Evolutionary conservation across 352 stramenopile genomes (phyloP).

Genomic region (Phytopythium montanum): DNA sequence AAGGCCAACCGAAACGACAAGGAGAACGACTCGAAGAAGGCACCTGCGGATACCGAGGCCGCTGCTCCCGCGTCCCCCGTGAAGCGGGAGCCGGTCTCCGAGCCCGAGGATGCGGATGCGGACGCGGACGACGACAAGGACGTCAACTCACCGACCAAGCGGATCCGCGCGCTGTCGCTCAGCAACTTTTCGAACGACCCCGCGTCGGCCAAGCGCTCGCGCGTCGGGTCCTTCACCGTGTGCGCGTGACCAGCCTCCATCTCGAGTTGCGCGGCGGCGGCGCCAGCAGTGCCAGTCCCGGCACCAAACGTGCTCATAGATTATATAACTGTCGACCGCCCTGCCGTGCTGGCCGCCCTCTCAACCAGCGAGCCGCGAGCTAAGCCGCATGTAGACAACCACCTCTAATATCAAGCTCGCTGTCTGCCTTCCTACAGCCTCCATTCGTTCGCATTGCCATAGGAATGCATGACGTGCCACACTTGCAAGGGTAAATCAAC

Average conservation of each 20-base stretch:
- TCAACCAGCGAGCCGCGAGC: background rate
- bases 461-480: no score
- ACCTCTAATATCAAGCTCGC: background rate
- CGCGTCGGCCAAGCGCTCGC: conserved; percentile 55
- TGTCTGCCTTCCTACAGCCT: background rate
- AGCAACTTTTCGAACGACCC: conserved; percentile 47
- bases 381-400: background rate
- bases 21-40: conserved; percentile 18
- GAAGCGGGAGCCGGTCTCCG: conserved; percentile 19
- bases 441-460: background rate
- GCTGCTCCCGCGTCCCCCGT: conserved; percentile 7
- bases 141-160: conserved; percentile 69
- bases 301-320: background rate
- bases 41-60: background rate
- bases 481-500: no score
- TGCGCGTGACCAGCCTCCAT: conserved; percentile 15
- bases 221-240: conserved; percentile 57
- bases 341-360: background rate
- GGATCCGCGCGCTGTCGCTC: conserved; percentile 68
- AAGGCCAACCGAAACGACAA: conserved; percentile 71
- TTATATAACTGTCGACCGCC: conserved; percentile 3
- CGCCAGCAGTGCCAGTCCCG: background rate
- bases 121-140: conserved; percentile 36
- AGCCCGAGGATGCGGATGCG: conserved; percentile 13
- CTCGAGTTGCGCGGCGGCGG: background rate